Base-by-base conservation (phyloP, 2,329 filamentous ascomycete species). In the Aspergillus awamori region DNA sequence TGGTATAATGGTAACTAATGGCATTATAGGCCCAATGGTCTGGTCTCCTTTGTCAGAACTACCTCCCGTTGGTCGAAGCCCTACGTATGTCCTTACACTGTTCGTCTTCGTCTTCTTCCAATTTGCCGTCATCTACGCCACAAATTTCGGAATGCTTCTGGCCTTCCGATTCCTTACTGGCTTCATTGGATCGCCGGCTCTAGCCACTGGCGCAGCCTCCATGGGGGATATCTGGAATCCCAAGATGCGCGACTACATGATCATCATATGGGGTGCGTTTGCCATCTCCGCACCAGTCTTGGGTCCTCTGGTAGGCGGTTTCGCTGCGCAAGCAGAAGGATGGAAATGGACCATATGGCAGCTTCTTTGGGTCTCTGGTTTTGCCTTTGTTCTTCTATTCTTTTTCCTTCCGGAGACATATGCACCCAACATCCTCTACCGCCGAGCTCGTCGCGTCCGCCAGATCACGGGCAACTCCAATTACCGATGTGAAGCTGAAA, bases 341-440 rank as follows among this genome's bases (percentile, higher is more conserved):
- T 89, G 87, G 86, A 80, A 84, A 11, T 89, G 86, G 86, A 84
- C 84, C 0, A 87, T 70, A n/a, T 70, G 86, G 81, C 85, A 87
- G 67, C 82, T 89, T 54, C 75, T 89, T 43, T 89, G 86, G 86
- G 77, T 84, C 4, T 79, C 84, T 0, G 81, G 78, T 0, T 85
- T 86, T 0, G 71, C 87, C 41, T 82, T 88, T 66, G 67, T 89
- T 11, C 59, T 83, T 56, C 70, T 63, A 43, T 76, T 74, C 43
- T 67, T 74, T 45, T 66, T 68, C 22, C 62, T 75, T 2, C 72
- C 72, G 0, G 72, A 75, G 54, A 74, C 72, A 7, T 76, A 70
- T 52, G 54, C 64, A 2, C 60, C 65, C 1, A 68, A 67, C 51
- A 69, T 70, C 7, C 63, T 70, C 15, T 51, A 38, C 4, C 59